Base-by-base conservation (phyloP, 2,329 filamentous ascomycete species). In the Bipolaris bicolor region DNA sequence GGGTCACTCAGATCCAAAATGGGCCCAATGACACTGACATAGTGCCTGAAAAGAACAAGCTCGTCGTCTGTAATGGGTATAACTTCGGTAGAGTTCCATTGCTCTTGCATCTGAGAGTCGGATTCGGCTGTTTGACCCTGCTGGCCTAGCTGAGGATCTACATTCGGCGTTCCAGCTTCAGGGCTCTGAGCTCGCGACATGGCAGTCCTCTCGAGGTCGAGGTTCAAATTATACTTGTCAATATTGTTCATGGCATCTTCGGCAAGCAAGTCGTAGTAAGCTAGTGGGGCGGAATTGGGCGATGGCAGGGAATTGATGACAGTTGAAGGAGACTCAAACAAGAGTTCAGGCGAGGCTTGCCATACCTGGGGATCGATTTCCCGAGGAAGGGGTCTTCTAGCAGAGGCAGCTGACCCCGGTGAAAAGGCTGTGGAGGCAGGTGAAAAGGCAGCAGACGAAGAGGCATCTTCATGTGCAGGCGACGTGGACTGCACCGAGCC, bases 201-300 rank as follows among this genome's bases (percentile, higher is more conserved):
- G n/a, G 52, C 55, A 11, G 61, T 61, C 33, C 66, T 56, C 24
- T 73, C 66, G 15, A 74, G 67, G 15, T 76, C 73, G 20, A 74
- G 57, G 20, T 75, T 74, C 18, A 69, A 49, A 18, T 68, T 68
- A 49, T 73, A 70, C 45, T 71, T 74, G 36, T 70, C 65, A 46
- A 74, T 73, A 46, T 73, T 74, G 50, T 73, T 73, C 34, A 75
- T 71, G 5, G 78, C 78, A 62, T 81, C 79, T 45, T 78, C 77
- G 40, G 79, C 79, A 52, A 81, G 71, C 5, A 82, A 66, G 46
- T 81, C 80, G 59, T 82, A 82, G 78, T 80, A 83, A 59, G 79
- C 77, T 48, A 81, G 65, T 5, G 80, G 79, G n/a, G 79, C 80
- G 13, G 77, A 73, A 43, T 80, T 77, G 13, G 76, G 71, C n/a